A percentile compares a stretch with the other conserved stretches of the same genome.
Evolutionary conservation across 164 flowering plant species (phyloP).

Genomic region (Liquidambar formosana): DNA sequence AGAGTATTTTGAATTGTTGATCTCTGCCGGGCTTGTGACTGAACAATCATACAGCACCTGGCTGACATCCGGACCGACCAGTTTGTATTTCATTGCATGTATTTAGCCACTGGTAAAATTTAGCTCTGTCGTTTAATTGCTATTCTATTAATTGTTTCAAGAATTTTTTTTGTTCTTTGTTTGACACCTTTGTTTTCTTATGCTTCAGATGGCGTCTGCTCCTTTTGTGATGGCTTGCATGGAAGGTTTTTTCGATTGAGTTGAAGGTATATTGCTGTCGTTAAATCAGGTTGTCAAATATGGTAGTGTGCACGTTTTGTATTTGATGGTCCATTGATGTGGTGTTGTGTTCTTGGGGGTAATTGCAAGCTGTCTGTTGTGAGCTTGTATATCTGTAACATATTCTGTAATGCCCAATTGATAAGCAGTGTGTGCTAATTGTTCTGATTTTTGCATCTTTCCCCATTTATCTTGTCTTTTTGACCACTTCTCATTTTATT

Average conservation of each 20-base stretch:
- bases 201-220: conserved; percentile 23
- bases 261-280: conserved; percentile 17
- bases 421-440: neutral
- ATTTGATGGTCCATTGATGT: conserved; percentile 4
- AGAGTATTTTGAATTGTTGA: neutral
- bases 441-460: neutral
- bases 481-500: neutral
- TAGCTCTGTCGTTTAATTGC: neutral
- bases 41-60: conserved; percentile 7
- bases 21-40: neutral
- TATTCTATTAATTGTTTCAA: neutral
- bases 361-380: conserved; percentile 11
- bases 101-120: conserved; percentile 16
- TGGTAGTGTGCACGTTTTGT: conserved; percentile 16
- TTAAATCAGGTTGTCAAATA: conserved; percentile 11
- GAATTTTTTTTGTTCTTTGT: neutral
- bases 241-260: conserved; percentile 9
- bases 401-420: conserved; percentile 14
- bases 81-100: conserved; percentile 15
- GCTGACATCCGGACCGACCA: conserved; percentile 12
- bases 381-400: conserved; percentile 25
- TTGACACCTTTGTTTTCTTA: neutral
- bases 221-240: conserved; percentile 13
- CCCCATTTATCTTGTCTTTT: neutral
- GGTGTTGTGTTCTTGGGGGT: conserved; percentile 3